Conservation (phyloP, 805 yeast genomes). For the Candida anglica region DNA sequence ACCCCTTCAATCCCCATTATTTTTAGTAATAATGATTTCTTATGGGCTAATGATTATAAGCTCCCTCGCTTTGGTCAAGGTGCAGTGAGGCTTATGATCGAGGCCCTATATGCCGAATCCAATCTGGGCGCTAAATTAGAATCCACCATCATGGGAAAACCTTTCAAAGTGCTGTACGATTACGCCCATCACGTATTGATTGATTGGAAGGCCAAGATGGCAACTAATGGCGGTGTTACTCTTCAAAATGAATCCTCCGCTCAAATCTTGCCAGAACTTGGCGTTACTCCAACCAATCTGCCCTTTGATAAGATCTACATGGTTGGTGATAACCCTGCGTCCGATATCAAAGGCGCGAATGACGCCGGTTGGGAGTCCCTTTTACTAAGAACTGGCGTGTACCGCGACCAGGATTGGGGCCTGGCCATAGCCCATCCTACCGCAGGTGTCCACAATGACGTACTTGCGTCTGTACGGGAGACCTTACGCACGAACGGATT, state of each 20-base stretch:
- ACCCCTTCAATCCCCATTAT: slow-evolving; percentile 65
- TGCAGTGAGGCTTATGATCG: slow-evolving; percentile 64
- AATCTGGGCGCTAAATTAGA: slow-evolving; percentile 42
- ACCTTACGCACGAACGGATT: slow-evolving; percentile 14
- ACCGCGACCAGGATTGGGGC: slow-evolving; percentile 52
- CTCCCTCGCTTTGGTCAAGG: slow-evolving; percentile 90
- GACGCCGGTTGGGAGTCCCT: slow-evolving; percentile 85
- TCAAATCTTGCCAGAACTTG: slow-evolving; percentile 42
- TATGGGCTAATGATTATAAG: slow-evolving; percentile 82
- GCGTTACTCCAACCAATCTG: slow-evolving; percentile 26
- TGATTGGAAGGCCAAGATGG: slow-evolving; percentile 44
- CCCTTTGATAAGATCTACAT: slow-evolving; percentile 66
- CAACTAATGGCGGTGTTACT: slow-evolving; percentile 3
- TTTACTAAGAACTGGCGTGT: slow-evolving; percentile 86
- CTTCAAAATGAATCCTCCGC: slow-evolving; percentile 7
- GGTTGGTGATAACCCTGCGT: slow-evolving; percentile 97
- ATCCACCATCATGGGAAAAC: slow-evolving; percentile 74
- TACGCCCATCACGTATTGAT: slow-evolving; percentile 73
- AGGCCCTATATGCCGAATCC: slow-evolving; percentile 52
- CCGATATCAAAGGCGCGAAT: slow-evolving; percentile 89
- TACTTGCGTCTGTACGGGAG: slow-evolving; percentile 35
- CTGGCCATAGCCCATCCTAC: slow-evolving; percentile 39
- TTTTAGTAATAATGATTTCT: slow-evolving; percentile 77
- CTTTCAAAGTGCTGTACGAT: slow-evolving; percentile 73
- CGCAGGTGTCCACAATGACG: slow-evolving; percentile 48